Evolutionary conservation across 2,329 filamentous ascomycete genomes (phyloP).

Genomic region (Paracamarosporium sp.): DNA sequence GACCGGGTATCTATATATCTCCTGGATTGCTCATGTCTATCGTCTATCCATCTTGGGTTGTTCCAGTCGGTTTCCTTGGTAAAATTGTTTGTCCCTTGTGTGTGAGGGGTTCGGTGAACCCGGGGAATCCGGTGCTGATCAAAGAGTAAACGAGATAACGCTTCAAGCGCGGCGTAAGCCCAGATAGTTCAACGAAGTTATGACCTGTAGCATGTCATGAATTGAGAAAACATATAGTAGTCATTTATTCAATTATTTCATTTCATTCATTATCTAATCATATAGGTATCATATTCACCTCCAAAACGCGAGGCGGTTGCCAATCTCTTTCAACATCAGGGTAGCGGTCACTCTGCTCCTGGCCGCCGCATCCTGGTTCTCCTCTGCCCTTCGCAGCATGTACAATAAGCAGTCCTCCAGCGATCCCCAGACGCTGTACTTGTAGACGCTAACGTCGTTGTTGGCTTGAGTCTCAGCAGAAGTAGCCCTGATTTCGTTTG

Average conservation of each 20-base stretch:
- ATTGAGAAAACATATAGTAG: too few relatives aligned
- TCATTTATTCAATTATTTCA: neutral
- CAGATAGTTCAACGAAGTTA: too few relatives aligned
- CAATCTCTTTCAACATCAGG: slow-evolving; percentile 6
- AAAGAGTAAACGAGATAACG: too few relatives aligned
- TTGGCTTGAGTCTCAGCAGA: neutral
- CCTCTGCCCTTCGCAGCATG: slow-evolving; percentile 8
- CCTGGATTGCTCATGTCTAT: too few relatives aligned
- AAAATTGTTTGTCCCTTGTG: too few relatives aligned
- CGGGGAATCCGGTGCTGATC: too few relatives aligned
- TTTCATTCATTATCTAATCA: neutral
- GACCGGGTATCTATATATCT: too few relatives aligned
- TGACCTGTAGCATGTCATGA: too few relatives aligned
- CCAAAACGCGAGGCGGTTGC: slow-evolving; percentile 3
- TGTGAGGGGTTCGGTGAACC: too few relatives aligned
- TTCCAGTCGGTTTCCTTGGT: too few relatives aligned
- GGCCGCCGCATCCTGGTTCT: slow-evolving; percentile 4
- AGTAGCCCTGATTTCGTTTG: neutral
- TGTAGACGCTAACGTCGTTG: slow-evolving; percentile 2
- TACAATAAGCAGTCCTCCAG: slow-evolving; percentile 7
- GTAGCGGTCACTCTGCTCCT: slow-evolving; percentile 2
- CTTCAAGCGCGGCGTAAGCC: too few relatives aligned
- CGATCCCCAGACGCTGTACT: slow-evolving; percentile 7
- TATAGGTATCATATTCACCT: slow-evolving; percentile 1
- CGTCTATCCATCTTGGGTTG: too few relatives aligned